Conservation (phyloP, 148 eudicot species). For the Suaeda aralocaspica region DNA sequence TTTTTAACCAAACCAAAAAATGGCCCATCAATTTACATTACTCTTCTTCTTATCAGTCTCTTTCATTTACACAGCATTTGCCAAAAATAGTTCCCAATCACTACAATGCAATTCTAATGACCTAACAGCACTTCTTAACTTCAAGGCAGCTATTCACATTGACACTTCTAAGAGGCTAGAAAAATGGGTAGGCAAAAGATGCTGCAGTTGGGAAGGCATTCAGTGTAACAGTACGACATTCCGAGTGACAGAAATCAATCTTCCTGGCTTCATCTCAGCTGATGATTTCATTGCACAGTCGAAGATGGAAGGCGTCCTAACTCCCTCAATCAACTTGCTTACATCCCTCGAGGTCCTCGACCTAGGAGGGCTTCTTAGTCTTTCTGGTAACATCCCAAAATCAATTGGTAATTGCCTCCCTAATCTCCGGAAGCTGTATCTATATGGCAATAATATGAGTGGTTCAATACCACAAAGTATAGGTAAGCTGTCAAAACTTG, state of each 20-base stretch:
- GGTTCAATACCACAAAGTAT: conserved; percentile 48
- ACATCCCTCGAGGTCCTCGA: conserved; percentile 40
- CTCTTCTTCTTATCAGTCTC: conserved; percentile 18
- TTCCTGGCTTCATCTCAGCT: conserved; percentile 36
- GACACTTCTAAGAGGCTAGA: conserved; percentile 41
- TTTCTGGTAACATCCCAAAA: conserved; percentile 36
- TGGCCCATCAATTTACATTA: conserved; percentile 15
- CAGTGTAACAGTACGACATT: conserved; percentile 37
- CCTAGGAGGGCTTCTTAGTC: conserved; percentile 37
- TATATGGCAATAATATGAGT: conserved; percentile 33
- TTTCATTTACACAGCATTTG: conserved; percentile 2
- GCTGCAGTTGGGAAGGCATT: conserved; percentile 55
- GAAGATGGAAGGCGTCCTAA: conserved; percentile 36
- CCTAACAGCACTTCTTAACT: conserved; percentile 30
- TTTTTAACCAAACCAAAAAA: conserved; percentile 9
- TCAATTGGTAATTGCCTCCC: conserved; percentile 34
- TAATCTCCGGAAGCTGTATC: conserved; percentile 34
- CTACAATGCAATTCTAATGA: conserved; percentile 40
- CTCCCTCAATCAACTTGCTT: conserved; percentile 40
- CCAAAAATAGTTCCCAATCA: conserved; percentile 3
- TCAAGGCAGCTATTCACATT: conserved; percentile 33
- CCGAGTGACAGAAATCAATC: conserved; percentile 49
- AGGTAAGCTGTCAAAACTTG: conserved; percentile 42
- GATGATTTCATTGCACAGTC: conserved; percentile 29
- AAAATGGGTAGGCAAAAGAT: conserved; percentile 39